Percentiles rank a stretch among this genome's conserved stretches.
These are phyloP conservation scores for Rutstroemia sydowiana DNA, from an alignment of 2,329 filamentous ascomycete species.

Conservation along the genomic window DNA sequence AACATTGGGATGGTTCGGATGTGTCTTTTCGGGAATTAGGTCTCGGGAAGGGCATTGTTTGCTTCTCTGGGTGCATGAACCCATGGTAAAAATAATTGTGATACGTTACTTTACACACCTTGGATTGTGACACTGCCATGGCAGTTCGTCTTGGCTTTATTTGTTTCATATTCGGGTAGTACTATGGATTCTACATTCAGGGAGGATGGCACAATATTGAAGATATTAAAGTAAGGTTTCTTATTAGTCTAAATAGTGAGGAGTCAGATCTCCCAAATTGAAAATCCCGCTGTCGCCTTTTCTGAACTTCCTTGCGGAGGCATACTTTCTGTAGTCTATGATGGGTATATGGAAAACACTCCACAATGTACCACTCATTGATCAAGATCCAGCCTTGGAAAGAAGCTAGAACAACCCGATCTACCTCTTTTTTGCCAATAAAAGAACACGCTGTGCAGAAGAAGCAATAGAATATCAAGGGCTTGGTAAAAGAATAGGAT, in stretches of 20 bases:
- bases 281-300: neutral
- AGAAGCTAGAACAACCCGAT: neutral
- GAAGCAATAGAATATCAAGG: constrained; percentile 4
- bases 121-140: neutral
- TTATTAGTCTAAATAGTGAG: neutral
- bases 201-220: neutral
- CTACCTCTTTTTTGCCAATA: neutral
- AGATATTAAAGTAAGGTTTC: constrained; percentile 1
- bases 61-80: constrained; percentile 2
- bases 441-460: constrained; percentile 8
- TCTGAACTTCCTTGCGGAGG: constrained; percentile 2
- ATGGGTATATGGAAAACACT: constrained; percentile 4
- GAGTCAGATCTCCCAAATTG: neutral
- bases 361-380: neutral
- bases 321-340: constrained; percentile 2
- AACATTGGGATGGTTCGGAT: neutral
- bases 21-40: neutral
- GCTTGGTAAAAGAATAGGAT: constrained; percentile 6
- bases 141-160: neutral
- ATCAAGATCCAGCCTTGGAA: constrained; percentile 4
- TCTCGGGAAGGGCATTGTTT: neutral
- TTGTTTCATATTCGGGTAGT: neutral
- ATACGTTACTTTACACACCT: neutral
- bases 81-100: neutral
- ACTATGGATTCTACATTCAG: neutral